phyloP scores from a whole-genome alignment of 225 moss, liverwort and hornwort genomes.

The Climacium dendroides region DNA sequence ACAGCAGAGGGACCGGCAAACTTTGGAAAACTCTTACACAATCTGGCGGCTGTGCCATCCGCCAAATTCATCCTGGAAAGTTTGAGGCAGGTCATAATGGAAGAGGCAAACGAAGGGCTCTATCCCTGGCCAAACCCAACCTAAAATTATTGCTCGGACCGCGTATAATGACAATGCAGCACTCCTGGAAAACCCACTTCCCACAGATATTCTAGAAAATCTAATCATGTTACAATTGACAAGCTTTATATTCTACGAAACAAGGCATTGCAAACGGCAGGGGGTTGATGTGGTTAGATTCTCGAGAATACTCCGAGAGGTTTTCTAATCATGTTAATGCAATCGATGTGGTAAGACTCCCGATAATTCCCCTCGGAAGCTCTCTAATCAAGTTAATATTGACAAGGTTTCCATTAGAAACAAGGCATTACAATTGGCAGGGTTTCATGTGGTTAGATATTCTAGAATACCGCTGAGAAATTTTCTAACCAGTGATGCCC shows the following conservation, averaged over 20 bases:
- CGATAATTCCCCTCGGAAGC: neutral
- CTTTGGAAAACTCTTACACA: constrained; percentile 16
- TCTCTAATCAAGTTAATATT: neutral
- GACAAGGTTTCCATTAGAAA: neutral
- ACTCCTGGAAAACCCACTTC: neutral
- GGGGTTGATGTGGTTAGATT: neutral
- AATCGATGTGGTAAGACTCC: neutral
- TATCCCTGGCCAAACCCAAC: neutral
- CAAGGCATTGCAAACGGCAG: neutral
- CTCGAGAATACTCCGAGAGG: neutral
- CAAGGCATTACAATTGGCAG: neutral
- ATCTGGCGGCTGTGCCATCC: constrained; percentile 34
- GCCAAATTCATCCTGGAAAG: constrained; percentile 29
- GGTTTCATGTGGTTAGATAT: neutral
- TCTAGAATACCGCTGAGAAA: neutral
- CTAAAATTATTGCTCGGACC: neutral
- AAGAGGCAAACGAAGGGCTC: constrained; percentile 34
- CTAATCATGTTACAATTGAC: neutral
- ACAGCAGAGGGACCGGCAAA: neutral
- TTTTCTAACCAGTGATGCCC: neutral
- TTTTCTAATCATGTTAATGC: neutral
- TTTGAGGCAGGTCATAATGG: constrained; percentile 46
- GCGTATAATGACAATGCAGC: neutral
- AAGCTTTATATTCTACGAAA: neutral
- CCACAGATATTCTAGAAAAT: neutral